Base-by-base conservation (phyloP, 441 rosid species). In the Adansonia rubrostipa region DNA sequence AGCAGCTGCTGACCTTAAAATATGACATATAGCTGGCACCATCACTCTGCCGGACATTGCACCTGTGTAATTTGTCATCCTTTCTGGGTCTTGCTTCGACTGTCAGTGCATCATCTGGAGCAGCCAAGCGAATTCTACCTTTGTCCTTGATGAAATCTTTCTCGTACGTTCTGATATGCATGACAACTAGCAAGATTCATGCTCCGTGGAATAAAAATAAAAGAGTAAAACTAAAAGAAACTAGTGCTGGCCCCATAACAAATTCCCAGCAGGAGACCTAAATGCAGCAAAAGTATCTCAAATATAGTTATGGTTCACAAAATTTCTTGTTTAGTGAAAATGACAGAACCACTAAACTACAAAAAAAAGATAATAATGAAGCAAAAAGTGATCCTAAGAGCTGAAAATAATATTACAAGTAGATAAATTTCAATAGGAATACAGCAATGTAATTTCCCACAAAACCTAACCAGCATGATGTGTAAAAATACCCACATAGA, bases 11-110 rank as follows among this genome's bases (percentile, higher is more conserved):
- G 60, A 93, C 98, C 98, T 97, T 94, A 56, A 94, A 79, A 87
- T 83, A 93, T 73, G 99, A 93, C 98, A 94, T 97, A 79, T 97
- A 97, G 72, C 89, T 83, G 80, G 91, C 86, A 84, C 98, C 96
- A 84, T 94, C 98, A 70, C 80, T 84, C 70, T 79, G 89, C 74
- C 84, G 79, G 81, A 88, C 75, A 78, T 89, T 87, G 81, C 74
- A 87, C 82, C 83, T 89, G 47, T 71, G 89, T 74, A 88, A 73
- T 84, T 78, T 88, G 60, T 88, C 93, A 70, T 86, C 92, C 79
- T 84, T 88, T 78, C 71, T 82, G 44, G 75, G 66, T 80, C 74
- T 90, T 78, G 79, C 72, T 22, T 64, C 86, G 64, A 62, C 51
- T 73, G 80, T 79, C 73, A 9, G 85, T 58, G 40, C 84, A 84